phyloP scores from a whole-genome alignment of 2,329 filamentous ascomycete genomes.

The Leptographium radiaticola region DNA sequence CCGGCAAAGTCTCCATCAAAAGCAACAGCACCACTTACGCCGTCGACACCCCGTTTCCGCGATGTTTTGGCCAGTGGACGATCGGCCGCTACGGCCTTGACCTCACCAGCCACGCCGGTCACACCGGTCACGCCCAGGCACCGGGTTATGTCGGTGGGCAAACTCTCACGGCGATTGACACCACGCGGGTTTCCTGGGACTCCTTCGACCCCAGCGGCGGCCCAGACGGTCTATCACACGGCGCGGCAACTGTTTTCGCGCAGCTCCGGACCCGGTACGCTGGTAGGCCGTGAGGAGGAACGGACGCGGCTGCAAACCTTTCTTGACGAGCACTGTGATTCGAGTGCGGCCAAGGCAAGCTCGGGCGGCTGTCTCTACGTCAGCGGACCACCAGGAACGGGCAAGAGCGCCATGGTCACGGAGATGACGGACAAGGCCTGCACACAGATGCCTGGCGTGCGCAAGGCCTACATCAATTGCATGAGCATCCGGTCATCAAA shows the following conservation, averaged over 20 bases:
- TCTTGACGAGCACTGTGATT: slow-evolving; percentile 30
- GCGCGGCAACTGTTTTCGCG: slow-evolving; percentile 80
- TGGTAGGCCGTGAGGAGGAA: slow-evolving; percentile 66
- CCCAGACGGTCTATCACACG: slow-evolving; percentile 70
- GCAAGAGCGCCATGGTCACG: slow-evolving; percentile 87
- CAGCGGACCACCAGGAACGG: slow-evolving; percentile 88
- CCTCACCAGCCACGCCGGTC: slow-evolving; percentile 26
- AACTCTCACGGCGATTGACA: slow-evolving; percentile 63
- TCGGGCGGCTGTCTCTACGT: slow-evolving; percentile 77
- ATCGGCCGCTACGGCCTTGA: neutral
- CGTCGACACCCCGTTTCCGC: slow-evolving; percentile 63
- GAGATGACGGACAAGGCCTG: slow-evolving; percentile 56
- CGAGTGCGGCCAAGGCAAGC: neutral
- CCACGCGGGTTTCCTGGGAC: slow-evolving; percentile 32
- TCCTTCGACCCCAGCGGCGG: slow-evolving; percentile 44
- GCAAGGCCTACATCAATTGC: slow-evolving; percentile 79
- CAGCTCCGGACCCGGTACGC: slow-evolving; percentile 57
- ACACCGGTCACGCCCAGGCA: slow-evolving; percentile 72
- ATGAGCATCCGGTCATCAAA: slow-evolving; percentile 87
- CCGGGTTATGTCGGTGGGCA: slow-evolving; percentile 64
- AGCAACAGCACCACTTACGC: slow-evolving; percentile 44
- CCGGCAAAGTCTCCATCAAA: neutral
- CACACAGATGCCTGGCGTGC: slow-evolving; percentile 36
- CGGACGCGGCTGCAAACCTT: slow-evolving; percentile 55
- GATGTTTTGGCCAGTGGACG: slow-evolving; percentile 38